Evolutionary conservation across 768 basidiomycete genomes (phyloP).

Genomic region (Rhizopogon rudus): DNA sequence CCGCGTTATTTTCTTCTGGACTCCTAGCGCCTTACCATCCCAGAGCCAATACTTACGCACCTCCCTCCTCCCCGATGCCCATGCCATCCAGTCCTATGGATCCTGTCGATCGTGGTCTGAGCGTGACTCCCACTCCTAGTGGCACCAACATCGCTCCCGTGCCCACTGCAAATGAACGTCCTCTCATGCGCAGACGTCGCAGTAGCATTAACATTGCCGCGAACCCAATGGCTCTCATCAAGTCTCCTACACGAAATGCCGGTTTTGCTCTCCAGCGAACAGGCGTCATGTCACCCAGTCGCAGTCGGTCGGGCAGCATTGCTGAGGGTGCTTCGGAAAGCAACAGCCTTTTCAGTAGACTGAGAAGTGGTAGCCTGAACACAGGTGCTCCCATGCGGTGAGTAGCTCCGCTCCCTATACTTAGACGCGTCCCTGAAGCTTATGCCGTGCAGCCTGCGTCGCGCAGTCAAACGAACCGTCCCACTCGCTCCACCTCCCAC

Average conservation of each 20-base stretch:
- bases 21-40: constrained; percentile 47
- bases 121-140: constrained; percentile 32
- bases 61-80: constrained; percentile 19
- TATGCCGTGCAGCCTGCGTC: constrained; percentile 31
- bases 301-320: constrained; percentile 45
- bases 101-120: constrained; percentile 32
- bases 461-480: constrained; percentile 27
- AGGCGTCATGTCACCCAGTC: constrained; percentile 31
- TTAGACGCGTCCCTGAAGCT: constrained; percentile 1
- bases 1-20: constrained; percentile 67
- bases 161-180: constrained; percentile 27
- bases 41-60: constrained; percentile 17
- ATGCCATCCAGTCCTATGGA: constrained; percentile 17
- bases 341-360: constrained; percentile 44
- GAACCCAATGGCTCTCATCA: constrained; percentile 54
- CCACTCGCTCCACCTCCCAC: constrained; percentile 24
- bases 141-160: constrained; percentile 18
- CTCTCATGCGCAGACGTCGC: constrained; percentile 54
- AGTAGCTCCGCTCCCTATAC: constrained; percentile 12
- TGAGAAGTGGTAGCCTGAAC: constrained; percentile 50
- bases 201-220: constrained; percentile 54
- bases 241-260: constrained; percentile 49
- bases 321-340: constrained; percentile 28
- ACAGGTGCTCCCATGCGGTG: constrained; percentile 32
- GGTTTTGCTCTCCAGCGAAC: constrained; percentile 46